A percentile compares a stretch with the other conserved stretches of the same genome.
Conservation (phyloP, 2,329 filamentous ascomycete species). For the Sporothrix euskadiensis region DNA sequence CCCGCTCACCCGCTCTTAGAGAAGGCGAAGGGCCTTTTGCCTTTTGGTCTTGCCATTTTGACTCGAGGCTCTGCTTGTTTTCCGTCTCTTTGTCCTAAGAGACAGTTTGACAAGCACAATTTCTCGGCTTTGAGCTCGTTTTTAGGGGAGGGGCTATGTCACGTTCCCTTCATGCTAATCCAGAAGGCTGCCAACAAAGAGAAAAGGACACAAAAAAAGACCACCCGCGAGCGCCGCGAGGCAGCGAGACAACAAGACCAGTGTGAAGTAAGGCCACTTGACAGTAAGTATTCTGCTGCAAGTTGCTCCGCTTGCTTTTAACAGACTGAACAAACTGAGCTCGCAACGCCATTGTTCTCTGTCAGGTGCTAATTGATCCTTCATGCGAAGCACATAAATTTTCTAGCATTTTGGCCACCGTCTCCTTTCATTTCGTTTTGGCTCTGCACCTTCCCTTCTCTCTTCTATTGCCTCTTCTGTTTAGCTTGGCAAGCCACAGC, state of each 20-base stretch:
- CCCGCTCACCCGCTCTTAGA: background rate
- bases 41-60: background rate
- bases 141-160: constrained; percentile 1
- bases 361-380: background rate
- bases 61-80: background rate
- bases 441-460: constrained; percentile 1
- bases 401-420: background rate
- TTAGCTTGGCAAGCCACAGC: constrained; percentile 3
- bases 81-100: background rate
- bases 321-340: background rate
- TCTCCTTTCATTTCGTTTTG: constrained; percentile 2
- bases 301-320: background rate
- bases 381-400: background rate
- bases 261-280: background rate
- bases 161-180: constrained; percentile 3
- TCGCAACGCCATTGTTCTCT: background rate
- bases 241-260: background rate
- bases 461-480: background rate
- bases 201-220: background rate
- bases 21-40: background rate
- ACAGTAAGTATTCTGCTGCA: background rate
- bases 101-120: background rate
- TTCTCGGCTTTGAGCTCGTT: background rate
- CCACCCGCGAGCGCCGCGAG: background rate
- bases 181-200: constrained; percentile 2